A percentile compares a stretch with the other conserved stretches of the same genome.
Evolutionary conservation across 2,329 filamentous ascomycete genomes (phyloP).

Genomic region (Neonectria coccinea): DNA sequence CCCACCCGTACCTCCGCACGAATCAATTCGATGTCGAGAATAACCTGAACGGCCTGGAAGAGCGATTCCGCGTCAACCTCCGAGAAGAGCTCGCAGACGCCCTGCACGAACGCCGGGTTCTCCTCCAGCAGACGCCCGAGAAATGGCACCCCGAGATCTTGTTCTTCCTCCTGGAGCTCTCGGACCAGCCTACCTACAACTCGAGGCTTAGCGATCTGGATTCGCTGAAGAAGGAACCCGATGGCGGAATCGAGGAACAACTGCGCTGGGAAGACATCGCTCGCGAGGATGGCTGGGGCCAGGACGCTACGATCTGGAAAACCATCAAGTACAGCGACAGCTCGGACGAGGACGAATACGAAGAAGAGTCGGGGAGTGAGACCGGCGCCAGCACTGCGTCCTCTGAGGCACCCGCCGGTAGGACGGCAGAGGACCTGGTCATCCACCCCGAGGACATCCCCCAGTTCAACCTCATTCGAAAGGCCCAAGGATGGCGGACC

Average conservation of each 20-base stretch:
- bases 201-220: constrained; percentile 74
- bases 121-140: constrained; percentile 64
- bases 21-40: constrained; percentile 80
- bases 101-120: constrained; percentile 68
- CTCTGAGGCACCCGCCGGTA: constrained; percentile 40
- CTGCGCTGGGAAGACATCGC: constrained; percentile 86
- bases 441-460: constrained; percentile 50
- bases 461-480: constrained; percentile 47
- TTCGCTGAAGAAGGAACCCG: constrained; percentile 57
- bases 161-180: constrained; percentile 82
- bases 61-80: constrained; percentile 85
- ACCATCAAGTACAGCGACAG: constrained; percentile 75
- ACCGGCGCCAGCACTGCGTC: constrained; percentile 48
- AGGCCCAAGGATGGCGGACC: constrained; percentile 53
- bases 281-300: constrained; percentile 78
- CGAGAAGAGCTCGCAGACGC: constrained; percentile 84
- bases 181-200: constrained; percentile 81
- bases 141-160: constrained; percentile 85
- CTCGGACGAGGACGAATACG: constrained; percentile 64
- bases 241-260: constrained; percentile 57
- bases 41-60: constrained; percentile 78
- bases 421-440: constrained; percentile 50
- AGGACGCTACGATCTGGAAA: constrained; percentile 76
- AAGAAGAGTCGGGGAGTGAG: constrained; percentile 54
- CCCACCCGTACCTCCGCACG: constrained; percentile 71